Evolutionary conservation across 2,329 filamentous ascomycete genomes (phyloP), one percentile per base, ranked within the genome.

Genomic region (Chrysosporium keratinophilum): DNA sequence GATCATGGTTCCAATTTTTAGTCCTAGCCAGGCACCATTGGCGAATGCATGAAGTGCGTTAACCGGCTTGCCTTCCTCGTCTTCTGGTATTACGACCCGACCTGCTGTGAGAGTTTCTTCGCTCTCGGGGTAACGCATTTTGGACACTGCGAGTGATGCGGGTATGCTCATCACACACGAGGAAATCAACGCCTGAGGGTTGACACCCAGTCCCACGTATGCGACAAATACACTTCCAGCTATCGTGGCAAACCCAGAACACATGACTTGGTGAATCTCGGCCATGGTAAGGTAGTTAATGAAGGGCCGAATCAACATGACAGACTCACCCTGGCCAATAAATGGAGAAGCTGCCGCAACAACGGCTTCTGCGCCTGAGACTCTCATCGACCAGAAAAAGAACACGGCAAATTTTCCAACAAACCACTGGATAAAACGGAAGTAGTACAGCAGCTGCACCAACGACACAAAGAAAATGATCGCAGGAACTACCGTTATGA

Each of bases 81-180:
- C 84, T 33, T 93, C 84, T 1, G 88, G 88, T 23, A 95, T 80
- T 41, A 91, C 82, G 31, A 93, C 84, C 15, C 82, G 81, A 54
- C 88, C 88, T 3, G 87, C 84, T 0, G 89, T 95, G 35, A 95
- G 75, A 0, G 88, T 87, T 69, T 91, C 86, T 68, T 95, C 88
- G 2, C 82, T 84, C 72, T 95, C 90, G 2, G 90, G 90, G 68
- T 85, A 95, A 54, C 90, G 85, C 63, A 95, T 78, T 74, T 95
- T 95, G 59, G 86, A 91, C 57, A 93, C 83, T 49, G 89, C 89
- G 12, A 96, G 78, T 2, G 88, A 94, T 1, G 89, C 89, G 0
- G 90, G 90, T 59, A 95, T 95, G 62, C 85, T 90, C 90, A 96
- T 96, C 68, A 95, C 89, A 66, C 89, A 95, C 6, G 87, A 90